Conservation (phyloP, 2,329 filamentous ascomycete genomes). For the Keithomyces neogunnii region DNA sequence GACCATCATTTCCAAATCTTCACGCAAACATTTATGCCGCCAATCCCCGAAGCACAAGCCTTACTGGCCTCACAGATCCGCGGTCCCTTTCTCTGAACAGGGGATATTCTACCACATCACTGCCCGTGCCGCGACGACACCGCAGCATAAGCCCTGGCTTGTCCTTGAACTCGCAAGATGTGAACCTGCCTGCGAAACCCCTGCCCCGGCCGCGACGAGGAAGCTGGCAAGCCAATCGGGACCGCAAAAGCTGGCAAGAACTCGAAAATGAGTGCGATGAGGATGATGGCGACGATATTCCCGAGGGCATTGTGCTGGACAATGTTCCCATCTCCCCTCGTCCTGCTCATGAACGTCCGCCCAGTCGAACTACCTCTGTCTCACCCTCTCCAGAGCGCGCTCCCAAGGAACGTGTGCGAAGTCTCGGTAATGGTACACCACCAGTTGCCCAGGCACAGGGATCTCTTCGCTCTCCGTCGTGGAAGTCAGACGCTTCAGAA, state of each 20-base stretch:
- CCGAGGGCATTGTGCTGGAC: constrained; percentile 69
- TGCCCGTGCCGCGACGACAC: constrained; percentile 29
- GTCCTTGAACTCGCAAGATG: constrained; percentile 35
- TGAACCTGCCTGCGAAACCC: constrained; percentile 21
- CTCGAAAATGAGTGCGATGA: constrained; percentile 70
- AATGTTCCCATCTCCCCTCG: constrained; percentile 78
- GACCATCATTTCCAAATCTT: constrained; percentile 37
- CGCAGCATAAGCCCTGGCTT: constrained; percentile 45
- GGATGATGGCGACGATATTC: constrained; percentile 69
- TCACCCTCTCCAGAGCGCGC: constrained; percentile 44
- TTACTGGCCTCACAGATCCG: constrained; percentile 27
- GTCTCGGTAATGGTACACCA: constrained; percentile 57
- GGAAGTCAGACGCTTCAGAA: constrained; percentile 38
- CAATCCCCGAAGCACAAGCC: constrained; percentile 44
- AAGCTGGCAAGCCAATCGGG: constrained; percentile 62
- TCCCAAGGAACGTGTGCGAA: constrained; percentile 42
- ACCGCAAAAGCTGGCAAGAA: constrained; percentile 60
- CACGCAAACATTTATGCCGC: constrained; percentile 35
- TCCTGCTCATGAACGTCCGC: constrained; percentile 45
- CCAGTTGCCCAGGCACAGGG: constrained; percentile 50
- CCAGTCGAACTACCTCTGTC: constrained; percentile 44
- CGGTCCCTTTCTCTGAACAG: constrained; percentile 20
- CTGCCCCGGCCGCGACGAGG: constrained; percentile 41
- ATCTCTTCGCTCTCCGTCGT: constrained; percentile 47
- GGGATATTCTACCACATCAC: constrained; percentile 26